Conservation (phyloP, 225 moss, liverwort and hornwort species). For the Marchantia paleacea region DNA sequence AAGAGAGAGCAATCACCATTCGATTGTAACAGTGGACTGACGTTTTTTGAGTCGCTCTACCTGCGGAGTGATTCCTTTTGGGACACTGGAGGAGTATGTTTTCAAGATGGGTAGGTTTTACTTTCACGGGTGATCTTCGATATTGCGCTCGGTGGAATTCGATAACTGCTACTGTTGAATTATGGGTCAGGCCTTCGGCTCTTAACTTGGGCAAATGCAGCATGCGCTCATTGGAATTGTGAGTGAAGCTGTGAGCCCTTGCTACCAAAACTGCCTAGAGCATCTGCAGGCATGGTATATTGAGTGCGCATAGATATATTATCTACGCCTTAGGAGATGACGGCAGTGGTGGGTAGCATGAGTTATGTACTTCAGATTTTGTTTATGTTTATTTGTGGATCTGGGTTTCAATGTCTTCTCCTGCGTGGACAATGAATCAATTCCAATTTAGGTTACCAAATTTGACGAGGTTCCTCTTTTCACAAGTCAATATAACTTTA, state of each 20-base stretch:
- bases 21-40: slow-evolving; percentile 25
- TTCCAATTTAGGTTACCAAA: slow-evolving; percentile 1
- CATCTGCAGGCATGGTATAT: slow-evolving; percentile 38
- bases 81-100: slow-evolving; percentile 27
- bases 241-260: slow-evolving; percentile 47
- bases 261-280: slow-evolving; percentile 44
- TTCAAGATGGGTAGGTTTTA: slow-evolving; percentile 32
- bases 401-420: slow-evolving; percentile 27
- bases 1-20: slow-evolving; percentile 34
- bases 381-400: slow-evolving; percentile 44
- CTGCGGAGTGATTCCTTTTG: slow-evolving; percentile 21
- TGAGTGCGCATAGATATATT: slow-evolving; percentile 19
- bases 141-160: slow-evolving; percentile 26
- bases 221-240: slow-evolving; percentile 41
- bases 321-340: slow-evolving; percentile 38
- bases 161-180: slow-evolving; percentile 29
- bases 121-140: slow-evolving; percentile 32
- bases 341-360: slow-evolving; percentile 48
- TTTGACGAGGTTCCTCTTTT: background rate
- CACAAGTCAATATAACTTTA: slow-evolving; percentile 5
- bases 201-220: slow-evolving; percentile 39
- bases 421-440: slow-evolving; percentile 10
- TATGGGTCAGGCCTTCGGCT: slow-evolving; percentile 41
- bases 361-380: slow-evolving; percentile 50
- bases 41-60: slow-evolving; percentile 29